Conservation (phyloP, 805 yeast genomes). For the Wickerhamomyces canadensis region DNA sequence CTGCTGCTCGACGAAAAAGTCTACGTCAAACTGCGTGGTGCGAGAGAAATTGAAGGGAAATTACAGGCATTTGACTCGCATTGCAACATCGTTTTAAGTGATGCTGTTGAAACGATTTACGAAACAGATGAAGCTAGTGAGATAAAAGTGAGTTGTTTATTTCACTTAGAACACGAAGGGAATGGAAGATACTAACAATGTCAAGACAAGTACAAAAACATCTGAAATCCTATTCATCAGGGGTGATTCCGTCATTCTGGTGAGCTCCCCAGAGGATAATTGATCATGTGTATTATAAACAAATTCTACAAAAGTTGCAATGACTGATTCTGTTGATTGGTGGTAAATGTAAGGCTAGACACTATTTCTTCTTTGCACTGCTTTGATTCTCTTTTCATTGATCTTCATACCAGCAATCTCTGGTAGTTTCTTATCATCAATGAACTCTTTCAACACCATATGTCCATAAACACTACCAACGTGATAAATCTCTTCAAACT, state of each 20-base stretch:
- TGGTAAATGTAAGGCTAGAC: no score
- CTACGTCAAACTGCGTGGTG: conserved; percentile 86
- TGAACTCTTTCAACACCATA: conserved; percentile 45
- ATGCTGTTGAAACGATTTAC: conserved; percentile 81
- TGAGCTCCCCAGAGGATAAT: conserved; percentile 44
- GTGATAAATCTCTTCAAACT: conserved; percentile 81
- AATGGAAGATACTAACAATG: conserved; percentile 12
- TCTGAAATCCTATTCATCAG: conserved; percentile 92
- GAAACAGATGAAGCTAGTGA: conserved; percentile 42
- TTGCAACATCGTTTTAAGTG: conserved; percentile 92
- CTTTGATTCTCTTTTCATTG: conserved; percentile 26
- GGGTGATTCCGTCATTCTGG: conserved; percentile 94
- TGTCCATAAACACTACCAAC: conserved; percentile 78
- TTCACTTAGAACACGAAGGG: no score
- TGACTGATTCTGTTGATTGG: no score
- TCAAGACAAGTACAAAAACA: conserved; percentile 43
- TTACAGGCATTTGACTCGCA: conserved; percentile 95
- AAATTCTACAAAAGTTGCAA: background rate
- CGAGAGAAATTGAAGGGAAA: conserved; percentile 85
- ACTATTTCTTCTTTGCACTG: conserved; percentile 57
- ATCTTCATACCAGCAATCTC: conserved; percentile 48
- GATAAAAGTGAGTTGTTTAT: conserved; percentile 25
- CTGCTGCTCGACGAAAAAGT: conserved; percentile 83
- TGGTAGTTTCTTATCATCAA: conserved; percentile 51
- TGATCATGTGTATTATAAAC: conserved; percentile 1